Percentiles rank a stretch among this genome's conserved stretches.
Evolutionary conservation across 441 rosid genomes (phyloP).

Genomic region (Populus trichocarpa): DNA sequence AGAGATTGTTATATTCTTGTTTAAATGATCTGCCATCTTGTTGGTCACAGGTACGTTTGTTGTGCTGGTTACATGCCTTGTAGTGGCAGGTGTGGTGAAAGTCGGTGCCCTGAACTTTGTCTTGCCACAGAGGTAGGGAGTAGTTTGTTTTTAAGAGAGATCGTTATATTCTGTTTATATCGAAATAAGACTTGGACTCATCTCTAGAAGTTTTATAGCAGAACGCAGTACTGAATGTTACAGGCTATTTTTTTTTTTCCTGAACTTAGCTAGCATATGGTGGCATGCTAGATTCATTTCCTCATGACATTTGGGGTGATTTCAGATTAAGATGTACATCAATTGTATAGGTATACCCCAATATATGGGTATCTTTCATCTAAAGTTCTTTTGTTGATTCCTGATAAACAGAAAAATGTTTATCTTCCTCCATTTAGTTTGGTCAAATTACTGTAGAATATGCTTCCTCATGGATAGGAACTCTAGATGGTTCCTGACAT

Average conservation of each 20-base stretch:
- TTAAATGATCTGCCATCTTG: slow-evolving; percentile 10
- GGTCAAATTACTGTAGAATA: neutral
- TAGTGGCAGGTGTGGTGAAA: slow-evolving; percentile 89
- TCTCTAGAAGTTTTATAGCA: neutral
- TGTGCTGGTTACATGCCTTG: slow-evolving; percentile 99
- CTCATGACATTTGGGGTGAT: neutral
- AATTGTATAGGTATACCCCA: neutral
- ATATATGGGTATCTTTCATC: neutral
- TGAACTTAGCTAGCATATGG: neutral
- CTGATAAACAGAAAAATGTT: neutral
- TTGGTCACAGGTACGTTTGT: slow-evolving; percentile 63
- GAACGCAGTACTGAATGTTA: neutral
- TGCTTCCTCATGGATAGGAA: neutral
- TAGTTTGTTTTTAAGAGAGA: slow-evolving; percentile 1
- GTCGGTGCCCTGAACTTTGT: slow-evolving; percentile 83
- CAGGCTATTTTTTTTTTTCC: neutral
- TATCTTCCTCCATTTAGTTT: neutral
- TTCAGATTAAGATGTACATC: neutral
- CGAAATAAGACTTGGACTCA: neutral
- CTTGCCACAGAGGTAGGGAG: slow-evolving; percentile 79
- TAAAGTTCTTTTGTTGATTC: neutral
- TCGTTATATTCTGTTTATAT: too few species aligned
- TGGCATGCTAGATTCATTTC: neutral
- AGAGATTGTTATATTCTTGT: neutral
- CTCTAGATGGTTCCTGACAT: neutral